Conservation (phyloP, 495 filamentous ascomycete species). For the Penicillium coprophilum region DNA sequence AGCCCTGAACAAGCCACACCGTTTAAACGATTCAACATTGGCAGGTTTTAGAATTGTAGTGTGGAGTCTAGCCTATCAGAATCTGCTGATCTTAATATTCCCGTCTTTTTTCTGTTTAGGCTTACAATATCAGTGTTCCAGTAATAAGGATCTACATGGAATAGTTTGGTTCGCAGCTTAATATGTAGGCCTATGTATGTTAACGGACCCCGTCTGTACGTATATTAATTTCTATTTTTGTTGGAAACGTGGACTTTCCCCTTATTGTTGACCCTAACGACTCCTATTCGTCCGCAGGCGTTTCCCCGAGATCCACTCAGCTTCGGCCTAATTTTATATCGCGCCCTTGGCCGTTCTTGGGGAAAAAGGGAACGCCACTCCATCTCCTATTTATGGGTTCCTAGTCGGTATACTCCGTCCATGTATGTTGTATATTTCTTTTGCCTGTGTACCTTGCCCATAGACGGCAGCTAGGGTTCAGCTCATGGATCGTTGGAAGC, state of each 20-base stretch:
- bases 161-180: neutral
- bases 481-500: neutral
- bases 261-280: neutral
- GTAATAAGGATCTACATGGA: neutral
- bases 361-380: neutral
- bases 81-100: slow-evolving; percentile 2
- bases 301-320: slow-evolving; percentile 2
- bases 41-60: neutral
- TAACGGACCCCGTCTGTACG: no score
- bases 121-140: neutral
- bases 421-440: neutral
- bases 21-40: slow-evolving; percentile 1
- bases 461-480: neutral
- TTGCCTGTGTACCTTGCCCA: neutral
- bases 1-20: neutral
- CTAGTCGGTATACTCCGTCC: no score
- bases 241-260: neutral
- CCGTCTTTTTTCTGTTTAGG: neutral
- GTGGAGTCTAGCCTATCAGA: neutral
- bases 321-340: neutral
- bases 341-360: neutral
- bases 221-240: neutral
- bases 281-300: slow-evolving; percentile 1
- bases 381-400: neutral
- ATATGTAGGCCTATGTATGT: neutral